Base-by-base conservation (phyloP, 2,329 filamentous ascomycete species). In the Botryosphaeria dothidea region DNA sequence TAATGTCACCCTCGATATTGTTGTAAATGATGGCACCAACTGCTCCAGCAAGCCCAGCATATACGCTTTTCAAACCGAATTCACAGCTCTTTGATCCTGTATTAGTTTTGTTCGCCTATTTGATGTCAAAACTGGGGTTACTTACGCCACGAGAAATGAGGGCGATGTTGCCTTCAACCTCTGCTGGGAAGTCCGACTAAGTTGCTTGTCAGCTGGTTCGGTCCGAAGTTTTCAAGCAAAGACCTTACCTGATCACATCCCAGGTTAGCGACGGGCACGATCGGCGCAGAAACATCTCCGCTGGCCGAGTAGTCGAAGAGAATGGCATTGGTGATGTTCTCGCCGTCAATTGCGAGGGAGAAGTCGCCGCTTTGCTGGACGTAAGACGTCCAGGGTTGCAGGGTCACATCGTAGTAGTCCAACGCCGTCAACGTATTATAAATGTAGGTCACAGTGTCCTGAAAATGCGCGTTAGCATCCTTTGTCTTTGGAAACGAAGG, bases 1-100 rank as follows among this genome's bases (percentile, higher is more conserved):
- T 82, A 0, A 92, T 77, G 3, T 79, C 74, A 1, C 86, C 89
- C 2, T 82, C 78, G 1, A 88, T 84, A 69, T 87, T 88, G 79
- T 92, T 92, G 78, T 91, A 93, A 56, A 93, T 81, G 29, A 93
- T 78, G 0, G 88, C 88, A 1, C 88, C 90, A 13, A 86, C 76
- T 6, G 91, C 91, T 31, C 90, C 89, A 1, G 89, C 89, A 61
- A 82, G 82, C 64, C 88, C 89, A 2, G 91, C 90, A 19, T 84
- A 79, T 49, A 82, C 81, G 1, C 89, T 89, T 79, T 93, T 93
- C 66, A 82, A 77, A 6, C 13, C 7, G 7, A 34, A 6, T 11
- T 8, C 31, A 34, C 31, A 34, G 31, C n/a, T n/a, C n/a, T n/a
- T n/a, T n/a, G n/a, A n/a, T n/a, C n/a, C n/a, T n/a, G n/a, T n/a